These are phyloP conservation scores for Phialophora verrucosa DNA, from an alignment of 2,329 filamentous ascomycete genomes.

Conservation along the genomic window DNA sequence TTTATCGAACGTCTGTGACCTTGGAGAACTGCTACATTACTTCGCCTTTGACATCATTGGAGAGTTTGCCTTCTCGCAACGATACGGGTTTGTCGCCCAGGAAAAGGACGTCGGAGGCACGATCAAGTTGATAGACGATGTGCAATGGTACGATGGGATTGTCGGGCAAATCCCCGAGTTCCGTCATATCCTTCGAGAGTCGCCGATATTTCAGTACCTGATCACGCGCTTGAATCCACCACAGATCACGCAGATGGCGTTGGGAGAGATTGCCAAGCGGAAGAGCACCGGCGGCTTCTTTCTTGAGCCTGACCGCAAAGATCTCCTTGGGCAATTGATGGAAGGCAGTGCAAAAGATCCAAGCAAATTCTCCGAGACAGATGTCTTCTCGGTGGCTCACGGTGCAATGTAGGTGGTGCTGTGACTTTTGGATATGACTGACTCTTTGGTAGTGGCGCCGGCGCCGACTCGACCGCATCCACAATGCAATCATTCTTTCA, in stretches of 20 bases:
- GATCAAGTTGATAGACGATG: constrained; percentile 59
- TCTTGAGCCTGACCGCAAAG: constrained; percentile 34
- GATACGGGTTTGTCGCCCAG: constrained; percentile 59
- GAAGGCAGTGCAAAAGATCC: constrained; percentile 59
- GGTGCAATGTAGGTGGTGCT: constrained; percentile 50
- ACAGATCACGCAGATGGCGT: constrained; percentile 43
- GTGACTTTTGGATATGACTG: not conserved
- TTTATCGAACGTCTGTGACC: constrained; percentile 48
- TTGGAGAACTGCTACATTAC: constrained; percentile 51
- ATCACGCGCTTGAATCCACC: constrained; percentile 47
- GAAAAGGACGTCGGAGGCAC: constrained; percentile 58
- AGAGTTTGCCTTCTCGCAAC: constrained; percentile 48
- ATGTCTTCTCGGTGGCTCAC: constrained; percentile 63
- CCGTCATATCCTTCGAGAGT: constrained; percentile 56
- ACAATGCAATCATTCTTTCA: constrained; percentile 64
- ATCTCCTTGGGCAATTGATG: constrained; percentile 56
- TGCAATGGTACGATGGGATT: constrained; percentile 42
- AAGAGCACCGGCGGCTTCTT: constrained; percentile 44
- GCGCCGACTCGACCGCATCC: constrained; percentile 65
- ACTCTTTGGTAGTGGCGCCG: constrained; percentile 41
- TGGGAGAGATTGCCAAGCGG: constrained; percentile 32
- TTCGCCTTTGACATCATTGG: constrained; percentile 47
- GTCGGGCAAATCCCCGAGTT: constrained; percentile 49
- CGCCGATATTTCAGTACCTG: constrained; percentile 57
- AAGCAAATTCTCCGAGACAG: constrained; percentile 55